Evolutionary conservation across 176 grass and related monocot species (phyloP), one percentile per base, ranked within the genome.

Genomic region (Chloris gayana): DNA sequence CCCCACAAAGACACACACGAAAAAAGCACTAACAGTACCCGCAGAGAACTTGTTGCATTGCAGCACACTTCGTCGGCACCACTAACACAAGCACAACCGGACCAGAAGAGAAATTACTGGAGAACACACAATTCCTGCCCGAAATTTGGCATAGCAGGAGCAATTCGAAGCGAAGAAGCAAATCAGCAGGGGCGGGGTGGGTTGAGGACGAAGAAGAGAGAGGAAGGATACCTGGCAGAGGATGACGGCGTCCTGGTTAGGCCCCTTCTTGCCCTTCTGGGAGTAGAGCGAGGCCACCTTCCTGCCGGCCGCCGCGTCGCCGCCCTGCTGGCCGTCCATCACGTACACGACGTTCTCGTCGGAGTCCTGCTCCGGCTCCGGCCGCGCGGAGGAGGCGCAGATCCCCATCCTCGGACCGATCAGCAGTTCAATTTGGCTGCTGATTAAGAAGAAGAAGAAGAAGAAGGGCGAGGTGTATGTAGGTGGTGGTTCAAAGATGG

Each of bases 161-260:
- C 25, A 61, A 63, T 27, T 7, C 8, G 15, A 53, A 53, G 1
- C 7, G 26, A 75, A n/a, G n/a, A n/a, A 86, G 50, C n/a, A 70
- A 5, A 35, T 1, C 41, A 44, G n/a, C n/a, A n/a, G n/a, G n/a
- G n/a, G n/a, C n/a, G n/a, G 41, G 41, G 2, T 37, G 5, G 21
- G 44, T 13, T 12, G 46, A 49, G 12, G 46, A 49, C 4, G 14
- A 63, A 7, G 26, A n/a, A n/a, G n/a, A n/a, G n/a, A n/a, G n/a
- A n/a, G 2, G 49, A 17, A 22, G 47, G 47, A 17, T 14, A 92
- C 97, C 97, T 93, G 88, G 83, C 93, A 99, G 33, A 99, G 88
- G 75, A 99, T 96, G 56, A 84, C 90, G 54, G 97, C 70, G 83
- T 99, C 97, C 81, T 99, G 97, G 87, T 99, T 99, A 44, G 91